Base-by-base conservation (phyloP, 1,139 yeast species). In the Yamadazyma dushanensis region DNA sequence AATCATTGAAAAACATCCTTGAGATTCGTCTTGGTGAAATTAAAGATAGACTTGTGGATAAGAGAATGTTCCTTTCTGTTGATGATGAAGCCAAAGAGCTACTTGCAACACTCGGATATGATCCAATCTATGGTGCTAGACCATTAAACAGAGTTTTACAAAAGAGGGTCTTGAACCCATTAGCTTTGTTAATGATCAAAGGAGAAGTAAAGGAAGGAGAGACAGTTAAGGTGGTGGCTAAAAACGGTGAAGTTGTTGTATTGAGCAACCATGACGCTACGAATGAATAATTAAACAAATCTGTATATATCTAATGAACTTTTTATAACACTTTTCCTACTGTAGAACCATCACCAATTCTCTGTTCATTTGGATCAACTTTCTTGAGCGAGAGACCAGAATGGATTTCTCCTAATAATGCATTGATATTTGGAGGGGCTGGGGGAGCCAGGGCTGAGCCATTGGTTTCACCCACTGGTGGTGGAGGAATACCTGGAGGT, bases 91-190 rank as follows among this genome's bases (percentile, higher is more conserved):
- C 94, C 3, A 87, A 84, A 59, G 73, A 70, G 10, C 80, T 92
- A 82, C 68, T 92, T 29, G 82, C 90, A 5, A 81, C 83, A 24
- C 67, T 83, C 47, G 98, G 98, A 3, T 92, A 90, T 57, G 97
- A 90, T 54, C 88, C 88, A 21, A 60, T 80, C 29, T 92, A 90
- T 54, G 98, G 98, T 48, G 98, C 98, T 1, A 78, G 98, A 56
- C 98, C 98, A 6, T 73, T 92, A 56, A 92, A 92, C 68, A 77
- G 98, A 50, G 76, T 89, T 26, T 79, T 92, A 42, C 96, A 88
- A 57, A 87, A 84, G 67, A 67, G 74, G 47, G 58, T 92, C 14
- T 70, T 92, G 59, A 89, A 90, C 55, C 96, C 97, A 23, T 74
- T 92, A 74, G 95, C 97, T 1, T 73, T 78, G 57, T 66, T 76